Evolutionary conservation across 2,329 filamentous ascomycete species (phyloP).

Genomic region (Aspergillus chevalieri): DNA sequence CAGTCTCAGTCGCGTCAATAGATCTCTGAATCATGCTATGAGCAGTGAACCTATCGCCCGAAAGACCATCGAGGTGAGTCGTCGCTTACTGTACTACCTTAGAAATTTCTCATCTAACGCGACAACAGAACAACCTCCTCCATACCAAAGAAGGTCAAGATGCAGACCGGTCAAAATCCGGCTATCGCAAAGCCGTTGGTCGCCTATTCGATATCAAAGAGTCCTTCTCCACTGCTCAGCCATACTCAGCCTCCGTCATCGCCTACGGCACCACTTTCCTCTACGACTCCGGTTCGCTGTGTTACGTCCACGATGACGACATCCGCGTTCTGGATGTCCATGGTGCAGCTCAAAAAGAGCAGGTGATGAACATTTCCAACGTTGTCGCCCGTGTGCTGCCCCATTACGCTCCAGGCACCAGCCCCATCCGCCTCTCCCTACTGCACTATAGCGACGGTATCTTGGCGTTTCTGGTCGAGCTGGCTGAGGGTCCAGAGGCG

Average conservation of each 20-base stretch:
- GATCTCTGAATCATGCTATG: constrained; percentile 47
- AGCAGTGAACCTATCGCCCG: constrained; percentile 53
- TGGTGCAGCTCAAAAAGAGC: constrained; percentile 43
- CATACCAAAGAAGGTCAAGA: constrained; percentile 42
- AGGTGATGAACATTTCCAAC: constrained; percentile 51
- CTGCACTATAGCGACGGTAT: constrained; percentile 54
- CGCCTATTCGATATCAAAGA: constrained; percentile 55
- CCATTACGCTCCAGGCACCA: constrained; percentile 30
- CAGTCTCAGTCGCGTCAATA: constrained; percentile 50
- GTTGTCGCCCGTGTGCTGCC: constrained; percentile 27
- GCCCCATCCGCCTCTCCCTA: constrained; percentile 46
- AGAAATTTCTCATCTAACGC: not conserved
- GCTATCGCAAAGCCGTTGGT: constrained; percentile 52
- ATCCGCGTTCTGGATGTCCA: constrained; percentile 58
- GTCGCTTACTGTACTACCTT: not conserved
- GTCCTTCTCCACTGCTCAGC: constrained; percentile 56
- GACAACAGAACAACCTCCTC: constrained; percentile 34
- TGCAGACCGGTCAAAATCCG: constrained; percentile 30
- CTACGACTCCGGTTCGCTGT: constrained; percentile 59
- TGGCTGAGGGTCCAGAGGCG: constrained; percentile 34
- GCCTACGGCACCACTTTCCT: constrained; percentile 57
- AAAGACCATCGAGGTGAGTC: constrained; percentile 52
- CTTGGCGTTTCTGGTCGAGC: constrained; percentile 52
- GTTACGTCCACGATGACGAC: constrained; percentile 51
- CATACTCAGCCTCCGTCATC: constrained; percentile 56